phyloP scores from a whole-genome alignment of 768 basidiomycete genomes.

The Amanita muscaria region DNA sequence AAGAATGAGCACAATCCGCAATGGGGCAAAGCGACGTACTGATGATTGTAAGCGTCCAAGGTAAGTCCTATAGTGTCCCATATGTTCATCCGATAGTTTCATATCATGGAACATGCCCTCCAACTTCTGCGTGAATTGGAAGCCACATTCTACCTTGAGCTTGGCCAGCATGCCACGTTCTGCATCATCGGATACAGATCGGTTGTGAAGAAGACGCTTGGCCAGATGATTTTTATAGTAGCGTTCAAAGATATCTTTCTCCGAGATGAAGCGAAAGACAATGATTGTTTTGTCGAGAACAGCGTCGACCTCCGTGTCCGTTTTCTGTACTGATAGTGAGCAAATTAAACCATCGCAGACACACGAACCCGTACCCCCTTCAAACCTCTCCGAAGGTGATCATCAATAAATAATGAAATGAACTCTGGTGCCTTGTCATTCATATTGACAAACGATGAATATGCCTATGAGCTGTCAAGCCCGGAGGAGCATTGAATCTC shows the following conservation, averaged over 20 bases:
- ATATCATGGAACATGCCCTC: constrained; percentile 99
- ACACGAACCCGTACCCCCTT: constrained; percentile 63
- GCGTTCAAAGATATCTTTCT: constrained; percentile 96
- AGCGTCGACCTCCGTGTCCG: constrained; percentile 81
- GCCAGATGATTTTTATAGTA: constrained; percentile 97
- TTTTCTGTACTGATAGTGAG: constrained; percentile 57
- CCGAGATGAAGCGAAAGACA: constrained; percentile 86
- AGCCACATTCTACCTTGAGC: constrained; percentile 93
- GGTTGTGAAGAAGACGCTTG: constrained; percentile 76
- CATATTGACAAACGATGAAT: constrained; percentile 82
- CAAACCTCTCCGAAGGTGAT: constrained; percentile 88
- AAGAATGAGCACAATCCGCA: constrained; percentile 7
- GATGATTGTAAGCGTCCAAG: constrained; percentile 36
- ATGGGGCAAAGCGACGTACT: constrained; percentile 37
- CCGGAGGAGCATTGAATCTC: background rate
- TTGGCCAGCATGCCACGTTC: constrained; percentile 96
- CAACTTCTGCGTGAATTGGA: constrained; percentile 94
- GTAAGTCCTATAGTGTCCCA: constrained; percentile 59
- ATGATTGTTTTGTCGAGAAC: constrained; percentile 94
- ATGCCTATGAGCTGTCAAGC: constrained; percentile 52
- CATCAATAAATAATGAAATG: constrained; percentile 95
- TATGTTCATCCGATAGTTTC: constrained; percentile 77
- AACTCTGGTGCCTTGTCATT: constrained; percentile 88
- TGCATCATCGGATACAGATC: constrained; percentile 94
- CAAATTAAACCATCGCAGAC: background rate